Evolutionary conservation across 495 filamentous ascomycete genomes (phyloP).

Genomic region (Penicillium maclennaniae): DNA sequence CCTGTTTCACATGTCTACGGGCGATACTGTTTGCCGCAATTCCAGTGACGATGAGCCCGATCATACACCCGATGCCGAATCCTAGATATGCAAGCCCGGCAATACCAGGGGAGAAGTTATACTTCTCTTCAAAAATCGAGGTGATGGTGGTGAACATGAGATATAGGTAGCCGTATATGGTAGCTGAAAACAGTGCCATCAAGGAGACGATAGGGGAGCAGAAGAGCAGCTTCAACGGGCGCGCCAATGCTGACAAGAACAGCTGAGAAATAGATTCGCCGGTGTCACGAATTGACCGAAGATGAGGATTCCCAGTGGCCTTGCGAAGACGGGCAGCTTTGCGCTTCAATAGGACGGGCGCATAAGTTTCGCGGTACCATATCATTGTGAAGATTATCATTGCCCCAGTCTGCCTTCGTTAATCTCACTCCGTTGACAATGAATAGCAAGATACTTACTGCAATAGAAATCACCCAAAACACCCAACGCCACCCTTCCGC

Average conservation of each 20-base stretch:
- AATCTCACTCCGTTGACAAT: neutral
- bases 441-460: slow-evolving; percentile 19
- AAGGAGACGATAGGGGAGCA: neutral
- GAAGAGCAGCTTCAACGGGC: neutral
- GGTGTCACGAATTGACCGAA: neutral
- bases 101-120: neutral
- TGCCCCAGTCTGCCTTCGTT: neutral
- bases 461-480: slow-evolving; percentile 29
- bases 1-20: too few species aligned
- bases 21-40: neutral
- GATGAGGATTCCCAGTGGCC: neutral
- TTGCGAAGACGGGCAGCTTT: neutral
- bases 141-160: slow-evolving; percentile 1
- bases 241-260: neutral
- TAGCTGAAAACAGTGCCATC: neutral
- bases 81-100: neutral
- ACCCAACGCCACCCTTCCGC: slow-evolving; percentile 43
- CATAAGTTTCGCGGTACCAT: neutral
- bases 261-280: neutral
- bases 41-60: neutral
- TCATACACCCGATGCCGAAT: neutral
- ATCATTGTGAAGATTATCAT: neutral
- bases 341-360: neutral
- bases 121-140: neutral
- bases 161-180: slow-evolving; percentile 1